Percentiles rank a stretch among this genome's conserved stretches.
These are phyloP conservation scores for Fusarium sp. DNA, from an alignment of 2,329 filamentous ascomycete species.

Conservation along the genomic window DNA sequence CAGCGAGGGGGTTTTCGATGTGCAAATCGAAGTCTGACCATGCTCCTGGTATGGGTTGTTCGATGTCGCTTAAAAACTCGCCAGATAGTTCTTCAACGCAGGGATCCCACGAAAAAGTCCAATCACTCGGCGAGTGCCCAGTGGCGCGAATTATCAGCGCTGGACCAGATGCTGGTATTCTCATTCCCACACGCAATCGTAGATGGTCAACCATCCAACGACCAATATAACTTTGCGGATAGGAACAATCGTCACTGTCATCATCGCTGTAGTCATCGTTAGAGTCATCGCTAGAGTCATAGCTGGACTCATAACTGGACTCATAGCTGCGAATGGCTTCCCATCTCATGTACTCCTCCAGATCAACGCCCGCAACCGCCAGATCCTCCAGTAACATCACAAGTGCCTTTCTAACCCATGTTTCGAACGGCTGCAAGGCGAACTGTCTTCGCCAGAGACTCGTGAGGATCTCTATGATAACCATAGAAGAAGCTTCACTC, in stretches of 20 bases:
- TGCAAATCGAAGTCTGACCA: not conserved
- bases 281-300: too few relatives aligned
- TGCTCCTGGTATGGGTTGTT: not conserved
- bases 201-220: too few relatives aligned
- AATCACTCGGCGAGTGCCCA: fast-evolving
- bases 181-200: too few relatives aligned
- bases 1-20: too few relatives aligned
- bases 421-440: fast-evolving
- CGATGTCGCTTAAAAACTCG: fast-evolving
- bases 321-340: fast-evolving
- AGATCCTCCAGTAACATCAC: conserved; percentile 1
- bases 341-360: not conserved
- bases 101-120: not conserved
- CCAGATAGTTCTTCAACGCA: not conserved
- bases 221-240: too few relatives aligned
- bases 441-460: fast-evolving
- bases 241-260: too few relatives aligned
- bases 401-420: not conserved
- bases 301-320: too few relatives aligned
- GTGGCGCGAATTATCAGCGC: fast-evolving
- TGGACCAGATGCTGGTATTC: too few relatives aligned
- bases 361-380: not conserved
- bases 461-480: fast-evolving
- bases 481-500: fast-evolving
- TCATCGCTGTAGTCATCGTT: too few relatives aligned